Conservation (phyloP, 768 basidiomycete species). For the Macrolepiota dolichaula region DNA sequence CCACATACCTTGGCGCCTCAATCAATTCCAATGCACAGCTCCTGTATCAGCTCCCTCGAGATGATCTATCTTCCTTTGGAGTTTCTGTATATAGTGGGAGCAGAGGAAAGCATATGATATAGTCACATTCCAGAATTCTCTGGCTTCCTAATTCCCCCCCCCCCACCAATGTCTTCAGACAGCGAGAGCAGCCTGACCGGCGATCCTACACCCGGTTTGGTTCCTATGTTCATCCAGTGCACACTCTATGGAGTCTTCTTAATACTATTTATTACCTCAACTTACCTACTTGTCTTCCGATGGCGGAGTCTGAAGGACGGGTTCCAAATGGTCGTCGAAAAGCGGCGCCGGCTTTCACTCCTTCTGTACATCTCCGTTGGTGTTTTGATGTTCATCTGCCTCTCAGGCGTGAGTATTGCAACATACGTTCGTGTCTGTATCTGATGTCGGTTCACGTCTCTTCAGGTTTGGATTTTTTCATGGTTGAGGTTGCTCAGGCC, state of each 20-base stretch:
- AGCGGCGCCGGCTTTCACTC: too few species aligned
- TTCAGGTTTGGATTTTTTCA: too few species aligned
- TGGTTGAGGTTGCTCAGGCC: too few species aligned
- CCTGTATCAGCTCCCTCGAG: background rate
- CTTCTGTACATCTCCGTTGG: too few species aligned
- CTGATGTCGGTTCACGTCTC: too few species aligned
- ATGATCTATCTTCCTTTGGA: background rate
- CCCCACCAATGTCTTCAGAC: background rate
- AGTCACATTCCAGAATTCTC: background rate
- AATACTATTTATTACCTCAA: background rate
- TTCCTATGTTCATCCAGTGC: background rate
- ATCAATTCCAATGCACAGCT: background rate
- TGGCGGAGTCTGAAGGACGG: too few species aligned
- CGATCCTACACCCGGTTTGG: background rate
- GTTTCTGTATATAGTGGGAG: background rate
- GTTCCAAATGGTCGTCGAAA: too few species aligned
- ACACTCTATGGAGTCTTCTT: background rate
- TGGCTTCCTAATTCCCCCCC: background rate
- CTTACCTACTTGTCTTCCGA: background rate
- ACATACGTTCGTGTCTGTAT: too few species aligned
- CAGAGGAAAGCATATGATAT: background rate
- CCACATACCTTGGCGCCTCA: background rate
- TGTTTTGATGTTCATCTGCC: too few species aligned
- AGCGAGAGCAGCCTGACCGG: background rate
- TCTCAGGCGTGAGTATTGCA: too few species aligned